Evolutionary conservation across 192 early-diverging fungal species (phyloP).

Genomic region (Diversispora epigaea): DNA sequence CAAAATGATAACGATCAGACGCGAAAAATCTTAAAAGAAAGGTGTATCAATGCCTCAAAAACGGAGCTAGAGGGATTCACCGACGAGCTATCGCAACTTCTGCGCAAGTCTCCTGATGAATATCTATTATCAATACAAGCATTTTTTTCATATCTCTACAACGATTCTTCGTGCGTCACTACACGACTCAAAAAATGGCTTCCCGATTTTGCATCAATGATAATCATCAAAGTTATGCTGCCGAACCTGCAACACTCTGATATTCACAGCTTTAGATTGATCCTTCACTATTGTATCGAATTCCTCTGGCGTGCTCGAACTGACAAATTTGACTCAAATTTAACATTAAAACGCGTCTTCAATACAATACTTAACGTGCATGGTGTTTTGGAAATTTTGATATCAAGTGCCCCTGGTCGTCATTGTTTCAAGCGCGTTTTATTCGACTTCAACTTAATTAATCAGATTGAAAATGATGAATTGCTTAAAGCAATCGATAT

Average conservation of each 20-base stretch:
- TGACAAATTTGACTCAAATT: not conserved
- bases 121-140: not conserved
- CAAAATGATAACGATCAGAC: not conserved
- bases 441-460: not conserved
- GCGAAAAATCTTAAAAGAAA: not conserved
- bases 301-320: not conserved
- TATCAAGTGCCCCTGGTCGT: not conserved
- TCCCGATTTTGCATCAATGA: not conserved
- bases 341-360: not conserved
- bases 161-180: not conserved
- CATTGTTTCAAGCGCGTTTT: conserved; percentile 10
- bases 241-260: not conserved
- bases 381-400: not conserved
- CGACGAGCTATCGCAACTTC: not conserved
- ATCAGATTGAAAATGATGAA: not conserved
- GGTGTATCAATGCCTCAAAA: not conserved
- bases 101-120: not conserved
- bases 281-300: conserved; percentile 4
- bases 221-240: not conserved
- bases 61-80: not conserved
- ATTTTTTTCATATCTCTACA: not conserved
- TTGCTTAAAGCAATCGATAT: not conserved
- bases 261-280: not conserved
- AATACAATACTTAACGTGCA: not conserved
- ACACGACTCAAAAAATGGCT: not conserved